Evolutionary conservation across 495 filamentous ascomycete genomes (phyloP), one percentile per base, ranked within the genome.

Genomic region (Lasiosphaeria hispida): DNA sequence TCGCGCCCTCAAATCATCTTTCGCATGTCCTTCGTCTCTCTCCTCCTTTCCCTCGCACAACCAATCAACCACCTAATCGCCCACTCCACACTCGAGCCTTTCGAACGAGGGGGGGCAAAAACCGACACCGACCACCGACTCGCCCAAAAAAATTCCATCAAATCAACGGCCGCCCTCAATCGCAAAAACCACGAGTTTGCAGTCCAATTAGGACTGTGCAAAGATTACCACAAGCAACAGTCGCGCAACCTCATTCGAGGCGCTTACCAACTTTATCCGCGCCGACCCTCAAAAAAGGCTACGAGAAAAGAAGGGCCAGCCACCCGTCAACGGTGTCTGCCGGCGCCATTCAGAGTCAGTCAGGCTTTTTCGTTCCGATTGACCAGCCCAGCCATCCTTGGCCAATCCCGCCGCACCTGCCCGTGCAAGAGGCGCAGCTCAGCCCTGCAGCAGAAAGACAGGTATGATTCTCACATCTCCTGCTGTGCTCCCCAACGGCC

Each of bases 1-100:
- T 48, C 60, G 66, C 64, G 52, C 70, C 69, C 72, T 72, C 72
- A 74, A 74, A 74, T 74, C 72, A 74, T 63, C 64, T 62, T 67
- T 69, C 66, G 64, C 56, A 56, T 57, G 63, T 68, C 65, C 65
- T 66, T 64, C 66, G 63, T 64, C 65, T 74, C 66, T 71, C 70
- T 74, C 70, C 65, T 68, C 66, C 60, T 68, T 71, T 63, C 58
- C 67, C 67, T 73, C 67, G 68, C 62, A 72, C 71, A 66, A 70
- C 71, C 72, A 75, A 75, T 73, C 72, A 75, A 61, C 48, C 71
- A 62, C 59, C 66, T 67, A 67, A 63, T 60, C 60, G 60, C 53
- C 55, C 66, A 60, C 70, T 66, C 68, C 66, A 72, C 68, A 57
- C 53, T 47, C 57, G 43, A 61, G 57, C 48, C 59, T 35, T 35